These are phyloP conservation scores for Ophiostoma himal-ulmi DNA, from an alignment of 2,329 filamentous ascomycete genomes.

Conservation along the genomic window DNA sequence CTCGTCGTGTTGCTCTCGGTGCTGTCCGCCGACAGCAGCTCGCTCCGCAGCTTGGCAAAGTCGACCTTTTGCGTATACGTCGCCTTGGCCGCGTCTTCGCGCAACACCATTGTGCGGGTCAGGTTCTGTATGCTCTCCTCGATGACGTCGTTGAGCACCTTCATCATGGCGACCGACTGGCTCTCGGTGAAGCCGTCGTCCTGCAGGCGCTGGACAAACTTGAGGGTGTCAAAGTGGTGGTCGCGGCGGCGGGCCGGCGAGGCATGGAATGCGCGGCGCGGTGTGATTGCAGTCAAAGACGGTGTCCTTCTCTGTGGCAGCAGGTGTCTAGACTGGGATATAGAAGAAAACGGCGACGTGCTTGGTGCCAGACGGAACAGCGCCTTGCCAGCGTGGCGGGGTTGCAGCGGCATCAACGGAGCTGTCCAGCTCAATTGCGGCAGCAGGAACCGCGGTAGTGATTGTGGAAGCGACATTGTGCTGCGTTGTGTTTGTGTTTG, in stretches of 20 bases:
- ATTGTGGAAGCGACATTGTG: slow-evolving; percentile 35
- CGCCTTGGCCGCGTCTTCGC: slow-evolving; percentile 82
- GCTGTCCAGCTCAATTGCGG: slow-evolving; percentile 51
- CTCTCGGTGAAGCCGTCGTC: slow-evolving; percentile 92
- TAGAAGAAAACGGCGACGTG: not conserved
- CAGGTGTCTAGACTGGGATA: not conserved
- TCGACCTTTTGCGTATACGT: slow-evolving; percentile 88
- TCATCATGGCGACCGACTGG: slow-evolving; percentile 98
- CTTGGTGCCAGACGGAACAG: slow-evolving; percentile 20
- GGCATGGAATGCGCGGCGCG: slow-evolving; percentile 54
- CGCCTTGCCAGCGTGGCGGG: slow-evolving; percentile 8
- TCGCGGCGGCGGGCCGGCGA: slow-evolving; percentile 59
- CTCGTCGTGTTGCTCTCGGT: slow-evolving; percentile 86
- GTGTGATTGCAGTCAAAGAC: not conserved
- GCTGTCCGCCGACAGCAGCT: slow-evolving; percentile 85
- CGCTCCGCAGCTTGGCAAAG: slow-evolving; percentile 92
- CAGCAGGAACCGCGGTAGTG: slow-evolving; percentile 49
- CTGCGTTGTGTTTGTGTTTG: slow-evolving; percentile 30
- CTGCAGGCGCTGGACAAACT: slow-evolving; percentile 87
- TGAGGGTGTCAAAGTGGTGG: slow-evolving; percentile 97
- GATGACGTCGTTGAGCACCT: slow-evolving; percentile 90
- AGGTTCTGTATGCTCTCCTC: slow-evolving; percentile 98
- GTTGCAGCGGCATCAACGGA: slow-evolving; percentile 29
- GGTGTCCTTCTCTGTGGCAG: not conserved
- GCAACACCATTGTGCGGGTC: slow-evolving; percentile 93